Evolutionary conservation across 768 basidiomycete genomes (phyloP), one percentile per base, ranked within the genome.

Genomic region (Psilocybe cyanescens): DNA sequence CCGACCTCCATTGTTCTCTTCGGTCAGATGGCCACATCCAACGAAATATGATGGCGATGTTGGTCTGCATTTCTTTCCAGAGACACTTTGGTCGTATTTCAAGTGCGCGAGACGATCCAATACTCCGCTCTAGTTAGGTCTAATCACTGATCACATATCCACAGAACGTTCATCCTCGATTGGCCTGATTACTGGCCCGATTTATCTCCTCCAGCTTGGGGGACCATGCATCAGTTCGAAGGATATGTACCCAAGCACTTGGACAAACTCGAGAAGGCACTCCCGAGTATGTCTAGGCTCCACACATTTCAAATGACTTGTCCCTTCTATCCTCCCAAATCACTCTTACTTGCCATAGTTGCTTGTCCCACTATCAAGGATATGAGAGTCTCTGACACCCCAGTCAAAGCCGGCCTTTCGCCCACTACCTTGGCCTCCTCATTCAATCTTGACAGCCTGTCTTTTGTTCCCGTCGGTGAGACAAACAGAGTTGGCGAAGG

Each of bases 141-240:
- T 24, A 24, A 24, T 24, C 24, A 24, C 24, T 24, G 24, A 24
- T 24, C 24, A 24, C 2, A 24, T 24, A 24, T 50, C 19, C 12
- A 31, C 59, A 79, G 79, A 61, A 70, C 67, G n/a, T 75, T 81
- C 37, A 67, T 71, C 52, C 65, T 81, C 3, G 69, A 75, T 41
- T 81, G 79, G 79, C 79, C 79, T 11, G 79, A 80, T 62, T 75
- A 79, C 50, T 81, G 79, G 79, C 76, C 77, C 1, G 79, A 81
- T 53, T 65, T 76, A 16, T 67, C 69, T 4, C 79, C 78, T 7
- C 79, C 79, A 2, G 72, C 73, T n/a, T 79, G 76, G 76, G 79
- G 79, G 41, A 73, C 75, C 55, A 73, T 44, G n/a, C 41, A 74
- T 41, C 58, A 70, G 8, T 71, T 73, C 1, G 77, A 76, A 5